A percentile compares a stretch with the other conserved stretches of the same genome.
These are phyloP conservation scores for Cydonia oblonga DNA, from an alignment of 331 rosid species.

Conservation along the genomic window DNA sequence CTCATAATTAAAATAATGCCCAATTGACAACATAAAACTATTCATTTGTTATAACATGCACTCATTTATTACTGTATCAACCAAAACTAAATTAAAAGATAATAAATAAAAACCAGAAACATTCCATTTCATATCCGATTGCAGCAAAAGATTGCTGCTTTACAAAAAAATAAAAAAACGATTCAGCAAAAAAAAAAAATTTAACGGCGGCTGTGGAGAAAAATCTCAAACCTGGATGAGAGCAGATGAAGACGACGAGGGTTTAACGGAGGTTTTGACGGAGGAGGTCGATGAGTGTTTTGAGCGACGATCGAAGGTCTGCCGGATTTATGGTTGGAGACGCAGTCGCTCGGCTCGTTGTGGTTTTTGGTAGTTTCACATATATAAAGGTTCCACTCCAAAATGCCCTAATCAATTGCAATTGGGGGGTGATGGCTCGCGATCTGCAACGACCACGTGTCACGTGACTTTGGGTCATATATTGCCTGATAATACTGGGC, in stretches of 20 bases:
- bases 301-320: not conserved
- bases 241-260: not conserved
- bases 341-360: constrained; percentile 2
- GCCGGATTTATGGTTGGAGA: not conserved
- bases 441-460: constrained; percentile 3
- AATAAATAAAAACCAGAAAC: no score
- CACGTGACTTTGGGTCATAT: not conserved
- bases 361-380: not conserved
- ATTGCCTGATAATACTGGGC: not conserved
- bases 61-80: not conserved
- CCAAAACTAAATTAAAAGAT: no score
- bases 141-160: no score
- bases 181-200: not conserved
- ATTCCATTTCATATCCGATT: not conserved
- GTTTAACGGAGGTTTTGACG: not conserved
- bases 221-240: not conserved
- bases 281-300: not conserved
- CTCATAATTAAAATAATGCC: not conserved
- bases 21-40: no score
- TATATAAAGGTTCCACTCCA: not conserved
- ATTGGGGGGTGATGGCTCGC: not conserved
- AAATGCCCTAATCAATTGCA: constrained; percentile 10
- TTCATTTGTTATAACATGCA: not conserved
- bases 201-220: not conserved
- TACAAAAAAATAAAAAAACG: no score